Evolutionary conservation across 768 basidiomycete species (phyloP), one percentile per base, ranked within the genome.

Genomic region (Gelatoporia subvermispora): DNA sequence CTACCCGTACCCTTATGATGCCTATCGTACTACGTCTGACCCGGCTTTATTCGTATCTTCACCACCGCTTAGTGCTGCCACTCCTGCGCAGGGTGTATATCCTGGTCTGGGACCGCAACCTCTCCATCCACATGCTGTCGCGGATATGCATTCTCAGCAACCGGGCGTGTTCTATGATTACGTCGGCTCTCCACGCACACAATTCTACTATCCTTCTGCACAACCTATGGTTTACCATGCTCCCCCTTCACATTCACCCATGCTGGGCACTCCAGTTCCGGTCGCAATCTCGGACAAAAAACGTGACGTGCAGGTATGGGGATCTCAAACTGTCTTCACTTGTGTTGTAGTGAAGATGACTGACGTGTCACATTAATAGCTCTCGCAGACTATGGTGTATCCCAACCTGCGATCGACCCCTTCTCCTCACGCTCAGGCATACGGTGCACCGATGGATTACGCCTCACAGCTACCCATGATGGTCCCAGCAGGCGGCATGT

Each of bases 101-200:
- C 69, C 75, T 51, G 66, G 68, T 56, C 63, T 73, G 53, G 62
- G 68, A 24, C 67, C 70, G 43, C 72, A 72, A 56, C 52, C 64
- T 43, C 55, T 75, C 41, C 75, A 77, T 51, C 68, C 72, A 47
- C 71, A 72, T 63, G 57, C 69, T 53, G 55, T 64, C 35, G 50
- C 65, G 44, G 73, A 73, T 45, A 52, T 71, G 21, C 68, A 68
- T 53, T 69, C 71, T 41, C 73, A 74, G 54, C 80, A 81, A 54
- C 67, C 77, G 28, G 72, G 72, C 34, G 52, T 79, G 44, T 85
- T 78, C 65, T 85, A 78, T 45, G 82, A 84, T 56, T 86, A 79
- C 56, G 61, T 72, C 43, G 69, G 68, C 16, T 58, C 70, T 11
- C 67, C 72, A 40, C 73, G 76, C 38, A 71, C 75, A 11, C 84